Evolutionary conservation across 2,329 filamentous ascomycete genomes (phyloP).

Genomic region (Nectriaceae sp.): DNA sequence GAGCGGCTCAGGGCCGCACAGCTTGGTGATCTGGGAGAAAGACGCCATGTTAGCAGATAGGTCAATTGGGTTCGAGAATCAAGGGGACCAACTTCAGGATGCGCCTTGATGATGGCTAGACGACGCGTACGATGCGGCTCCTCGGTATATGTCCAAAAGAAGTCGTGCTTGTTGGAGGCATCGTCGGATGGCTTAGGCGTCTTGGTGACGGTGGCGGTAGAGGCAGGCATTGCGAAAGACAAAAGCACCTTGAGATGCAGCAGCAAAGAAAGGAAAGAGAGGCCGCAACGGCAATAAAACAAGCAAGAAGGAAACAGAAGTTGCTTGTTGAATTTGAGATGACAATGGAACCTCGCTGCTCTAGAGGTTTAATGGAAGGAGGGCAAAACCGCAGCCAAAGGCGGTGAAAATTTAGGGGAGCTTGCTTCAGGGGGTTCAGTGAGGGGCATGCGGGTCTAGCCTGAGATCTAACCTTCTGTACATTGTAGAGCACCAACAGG

Average conservation of each 20-base stretch:
- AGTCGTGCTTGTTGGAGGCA: conserved; percentile 46
- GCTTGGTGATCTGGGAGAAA: conserved; percentile 76
- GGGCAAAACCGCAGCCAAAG: conserved; percentile 16
- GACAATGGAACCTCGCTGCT: conserved; percentile 1
- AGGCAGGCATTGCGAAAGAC: conserved; percentile 26
- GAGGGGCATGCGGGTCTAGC: conserved; percentile 3
- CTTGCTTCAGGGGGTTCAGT: conserved; percentile 19
- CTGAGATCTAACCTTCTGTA: background rate
- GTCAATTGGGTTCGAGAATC: background rate
- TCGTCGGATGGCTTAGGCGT: conserved; percentile 27
- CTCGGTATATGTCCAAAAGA: conserved; percentile 99
- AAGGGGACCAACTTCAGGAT: conserved; percentile 73
- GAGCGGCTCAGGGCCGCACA: conserved; percentile 92
- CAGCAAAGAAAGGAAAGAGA: background rate
- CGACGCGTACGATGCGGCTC: conserved; percentile 92
- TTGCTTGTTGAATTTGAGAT: too few relatives aligned
- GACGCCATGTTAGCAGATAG: conserved; percentile 10
- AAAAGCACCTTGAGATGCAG: background rate
- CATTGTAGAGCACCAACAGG: too few relatives aligned
- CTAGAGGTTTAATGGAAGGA: conserved; percentile 1
- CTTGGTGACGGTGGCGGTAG: conserved; percentile 34
- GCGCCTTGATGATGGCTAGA: conserved; percentile 94
- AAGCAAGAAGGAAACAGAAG: background rate
- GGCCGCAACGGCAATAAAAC: background rate
- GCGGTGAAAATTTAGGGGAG: conserved; percentile 28